These are phyloP conservation scores for Alternaria triticimaculans DNA, from an alignment of 2,329 filamentous ascomycete genomes.

Conservation along the genomic window DNA sequence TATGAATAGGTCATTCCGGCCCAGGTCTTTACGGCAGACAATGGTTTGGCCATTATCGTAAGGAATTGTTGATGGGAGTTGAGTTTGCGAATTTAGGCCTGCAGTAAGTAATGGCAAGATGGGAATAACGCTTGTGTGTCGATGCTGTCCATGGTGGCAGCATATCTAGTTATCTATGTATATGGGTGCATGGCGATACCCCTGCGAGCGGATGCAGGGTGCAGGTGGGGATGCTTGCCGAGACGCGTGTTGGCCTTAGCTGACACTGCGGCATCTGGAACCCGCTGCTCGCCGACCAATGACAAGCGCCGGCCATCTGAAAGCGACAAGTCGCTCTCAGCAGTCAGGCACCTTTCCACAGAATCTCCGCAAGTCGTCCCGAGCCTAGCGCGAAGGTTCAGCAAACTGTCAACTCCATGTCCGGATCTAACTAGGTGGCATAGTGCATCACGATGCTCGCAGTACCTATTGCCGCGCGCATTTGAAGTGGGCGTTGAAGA, in stretches of 20 bases:
- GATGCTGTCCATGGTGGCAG: neutral
- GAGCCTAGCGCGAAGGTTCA: neutral
- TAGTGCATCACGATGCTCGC: neutral
- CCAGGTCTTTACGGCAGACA: fast-evolving
- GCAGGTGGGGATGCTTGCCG: neutral
- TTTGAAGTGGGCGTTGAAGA: neutral
- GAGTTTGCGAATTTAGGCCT: neutral
- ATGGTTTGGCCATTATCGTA: neutral
- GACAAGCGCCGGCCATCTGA: neutral
- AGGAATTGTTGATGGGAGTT: neutral
- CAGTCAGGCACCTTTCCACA: neutral
- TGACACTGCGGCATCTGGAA: neutral
- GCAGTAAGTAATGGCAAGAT: neutral
- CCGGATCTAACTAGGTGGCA: neutral
- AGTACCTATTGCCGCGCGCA: neutral
- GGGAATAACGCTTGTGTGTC: neutral
- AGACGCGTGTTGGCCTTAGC: neutral
- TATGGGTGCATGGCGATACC: neutral
- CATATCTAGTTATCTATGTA: neutral
- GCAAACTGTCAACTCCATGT: neutral
- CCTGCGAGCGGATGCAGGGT: neutral
- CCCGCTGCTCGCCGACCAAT: neutral
- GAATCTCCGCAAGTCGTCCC: neutral
- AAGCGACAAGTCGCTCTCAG: neutral
- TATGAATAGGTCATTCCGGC: neutral